A percentile compares a stretch with the other conserved stretches of the same genome.
These are phyloP conservation scores for Calonectria leucothoes DNA, from an alignment of 2,329 filamentous ascomycete genomes.

Conservation along the genomic window DNA sequence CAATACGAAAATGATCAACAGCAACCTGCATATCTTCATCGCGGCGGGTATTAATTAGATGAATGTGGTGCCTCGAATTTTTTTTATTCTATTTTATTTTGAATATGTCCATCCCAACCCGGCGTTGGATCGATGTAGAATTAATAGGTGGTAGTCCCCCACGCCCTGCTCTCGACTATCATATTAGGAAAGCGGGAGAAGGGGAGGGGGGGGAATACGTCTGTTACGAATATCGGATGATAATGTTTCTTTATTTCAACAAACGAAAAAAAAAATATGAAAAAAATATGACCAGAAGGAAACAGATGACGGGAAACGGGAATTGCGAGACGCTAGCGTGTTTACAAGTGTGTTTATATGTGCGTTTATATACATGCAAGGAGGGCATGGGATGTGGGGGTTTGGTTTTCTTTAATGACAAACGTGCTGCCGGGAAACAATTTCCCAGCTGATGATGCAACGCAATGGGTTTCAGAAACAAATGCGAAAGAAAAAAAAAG, in stretches of 20 bases:
- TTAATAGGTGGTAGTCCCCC: background rate
- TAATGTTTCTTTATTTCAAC: background rate
- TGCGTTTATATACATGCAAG: background rate
- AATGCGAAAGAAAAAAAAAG: background rate
- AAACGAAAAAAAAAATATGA: background rate
- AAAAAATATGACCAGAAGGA: background rate
- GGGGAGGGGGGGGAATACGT: background rate
- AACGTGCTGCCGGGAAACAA: background rate
- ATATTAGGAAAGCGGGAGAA: background rate
- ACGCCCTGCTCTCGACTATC: background rate
- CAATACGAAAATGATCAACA: conserved; percentile 31
- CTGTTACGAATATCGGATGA: background rate
- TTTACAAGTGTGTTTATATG: background rate
- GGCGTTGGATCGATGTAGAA: background rate
- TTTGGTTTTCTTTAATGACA: background rate
- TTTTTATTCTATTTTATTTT: too few species aligned
- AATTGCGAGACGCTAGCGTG: background rate
- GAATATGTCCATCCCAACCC: background rate
- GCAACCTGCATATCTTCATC: background rate
- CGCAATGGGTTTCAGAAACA: conserved; percentile 8
- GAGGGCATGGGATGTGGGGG: background rate
- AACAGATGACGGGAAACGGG: background rate
- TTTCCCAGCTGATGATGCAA: background rate
- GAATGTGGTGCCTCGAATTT: background rate
- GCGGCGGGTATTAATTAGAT: background rate